Base-by-base conservation (phyloP, 1,139 yeast species). In the Debaryomyces psychrophilus region DNA sequence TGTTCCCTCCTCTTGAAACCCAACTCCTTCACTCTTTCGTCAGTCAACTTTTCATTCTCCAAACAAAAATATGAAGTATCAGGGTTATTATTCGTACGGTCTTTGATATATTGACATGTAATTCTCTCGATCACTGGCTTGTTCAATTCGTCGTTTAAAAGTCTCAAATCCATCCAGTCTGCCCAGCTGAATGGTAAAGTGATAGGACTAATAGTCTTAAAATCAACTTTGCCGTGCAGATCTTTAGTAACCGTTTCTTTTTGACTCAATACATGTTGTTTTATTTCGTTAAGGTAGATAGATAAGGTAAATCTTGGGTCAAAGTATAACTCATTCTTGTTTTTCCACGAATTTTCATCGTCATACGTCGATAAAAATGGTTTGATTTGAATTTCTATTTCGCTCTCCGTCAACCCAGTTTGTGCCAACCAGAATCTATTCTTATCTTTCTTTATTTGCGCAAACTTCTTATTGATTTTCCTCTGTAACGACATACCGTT, bases 281-380 rank as follows among this genome's bases (percentile, higher is more conserved):
- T 60, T 11, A 73, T 54, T 40, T 66, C 62, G 47, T 64, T 59
- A 40, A 72, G 48, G 50, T 68, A 69, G 2, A 70, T 68, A 1
- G 76, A 52, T 34, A 67, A 55, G 0, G 79, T 70, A 44, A 73
- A 62, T 43, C 79, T 56, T 5, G 79, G 79, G 48, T 74, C 79
- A 50, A 58, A 73, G 43, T 49, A 59, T 17, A 71, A 58, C 31
- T 50, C 51, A 20, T 56, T 55, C 37, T 44, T 52, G 35, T 53
- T 52, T n/a, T 51, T 44, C 61, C 64, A 60, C 7, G 65, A 53
- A 7, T 52, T 44, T 2, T 51, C 55, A 28, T 46, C 41, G 15
- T 56, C 57, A 43, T 50, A 56, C 14, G 52, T 43, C 31, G 48
- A 47, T 35, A 62, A 47, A 41, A 61, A 62, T 11, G 47, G 44